A percentile compares a stretch with the other conserved stretches of the same genome.
These are phyloP conservation scores for Saussurea involucrata DNA, from an alignment of 129 eudicot species.

Conservation along the genomic window DNA sequence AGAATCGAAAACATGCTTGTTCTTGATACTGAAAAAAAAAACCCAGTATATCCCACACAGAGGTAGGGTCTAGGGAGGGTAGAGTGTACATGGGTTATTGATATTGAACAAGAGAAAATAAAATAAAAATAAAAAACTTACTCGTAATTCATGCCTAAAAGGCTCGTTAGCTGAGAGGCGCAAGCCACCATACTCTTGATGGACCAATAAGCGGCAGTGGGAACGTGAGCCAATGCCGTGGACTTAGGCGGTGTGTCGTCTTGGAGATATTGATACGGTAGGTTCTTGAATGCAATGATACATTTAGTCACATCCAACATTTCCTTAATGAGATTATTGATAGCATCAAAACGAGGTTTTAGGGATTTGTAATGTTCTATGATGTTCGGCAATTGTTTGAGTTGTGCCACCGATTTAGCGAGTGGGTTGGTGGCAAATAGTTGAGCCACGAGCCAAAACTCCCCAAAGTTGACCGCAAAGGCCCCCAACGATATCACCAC, in stretches of 20 bases:
- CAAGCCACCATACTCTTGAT: constrained; percentile 82
- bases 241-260: constrained; percentile 67
- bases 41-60: not conserved
- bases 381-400: constrained; percentile 69
- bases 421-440: constrained; percentile 57
- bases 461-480: constrained; percentile 69
- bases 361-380: constrained; percentile 52
- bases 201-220: constrained; percentile 88
- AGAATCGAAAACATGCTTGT: not conserved
- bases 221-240: constrained; percentile 53
- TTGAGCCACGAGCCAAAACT: constrained; percentile 84
- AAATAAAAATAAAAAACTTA: constrained; percentile 27
- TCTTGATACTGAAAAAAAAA: not conserved
- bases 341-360: constrained; percentile 64
- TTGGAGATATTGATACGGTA: constrained; percentile 65
- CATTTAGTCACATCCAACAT: constrained; percentile 73
- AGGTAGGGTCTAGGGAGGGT: not conserved
- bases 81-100: not conserved
- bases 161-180: constrained; percentile 61
- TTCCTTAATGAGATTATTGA: constrained; percentile 52
- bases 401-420: constrained; percentile 74
- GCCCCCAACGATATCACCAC: constrained; percentile 69
- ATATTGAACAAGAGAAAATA: not conserved
- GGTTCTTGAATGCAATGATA: constrained; percentile 50
- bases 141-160: constrained; percentile 73